Percentiles rank a stretch among this genome's conserved stretches.
Conservation (phyloP, 2,329 filamentous ascomycete species). For the Alternaria arborescens region DNA sequence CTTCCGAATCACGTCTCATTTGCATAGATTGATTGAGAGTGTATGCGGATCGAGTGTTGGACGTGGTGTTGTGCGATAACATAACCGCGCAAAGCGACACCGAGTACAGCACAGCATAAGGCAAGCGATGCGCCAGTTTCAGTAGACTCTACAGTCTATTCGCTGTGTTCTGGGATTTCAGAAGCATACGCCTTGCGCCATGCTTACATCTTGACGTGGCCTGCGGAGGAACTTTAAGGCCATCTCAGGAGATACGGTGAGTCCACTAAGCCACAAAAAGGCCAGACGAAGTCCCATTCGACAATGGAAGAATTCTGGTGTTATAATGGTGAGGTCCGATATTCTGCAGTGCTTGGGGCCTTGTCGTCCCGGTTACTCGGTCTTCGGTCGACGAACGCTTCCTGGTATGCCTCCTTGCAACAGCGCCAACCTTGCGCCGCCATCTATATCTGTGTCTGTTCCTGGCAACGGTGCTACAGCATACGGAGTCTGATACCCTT, state of each 20-base stretch:
- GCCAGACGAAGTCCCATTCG: not conserved
- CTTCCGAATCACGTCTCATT: not conserved
- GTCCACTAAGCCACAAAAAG: not conserved
- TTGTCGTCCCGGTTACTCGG: not conserved
- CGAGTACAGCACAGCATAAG: not conserved
- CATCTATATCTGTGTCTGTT: not conserved
- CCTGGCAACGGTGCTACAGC: not conserved
- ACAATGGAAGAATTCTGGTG: not conserved
- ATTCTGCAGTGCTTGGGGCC: not conserved
- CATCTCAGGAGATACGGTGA: not conserved
- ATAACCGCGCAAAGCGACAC: not conserved
- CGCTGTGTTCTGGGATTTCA: not conserved
- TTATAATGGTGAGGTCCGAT: not conserved
- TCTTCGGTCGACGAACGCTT: not conserved
- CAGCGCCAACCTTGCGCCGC: not conserved
- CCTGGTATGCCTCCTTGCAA: not conserved
- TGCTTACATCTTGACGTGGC: not conserved
- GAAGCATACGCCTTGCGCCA: not conserved
- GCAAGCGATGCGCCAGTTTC: not conserved
- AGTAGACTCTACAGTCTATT: not conserved
- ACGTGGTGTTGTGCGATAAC: not conserved
- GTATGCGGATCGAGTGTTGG: not conserved
- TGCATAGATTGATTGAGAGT: not conserved
- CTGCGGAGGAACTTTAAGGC: slow-evolving; percentile 1
- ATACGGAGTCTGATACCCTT: not conserved